These are phyloP conservation scores for Bruguiera hainesii DNA, from an alignment of 441 rosid species.

Conservation along the genomic window DNA sequence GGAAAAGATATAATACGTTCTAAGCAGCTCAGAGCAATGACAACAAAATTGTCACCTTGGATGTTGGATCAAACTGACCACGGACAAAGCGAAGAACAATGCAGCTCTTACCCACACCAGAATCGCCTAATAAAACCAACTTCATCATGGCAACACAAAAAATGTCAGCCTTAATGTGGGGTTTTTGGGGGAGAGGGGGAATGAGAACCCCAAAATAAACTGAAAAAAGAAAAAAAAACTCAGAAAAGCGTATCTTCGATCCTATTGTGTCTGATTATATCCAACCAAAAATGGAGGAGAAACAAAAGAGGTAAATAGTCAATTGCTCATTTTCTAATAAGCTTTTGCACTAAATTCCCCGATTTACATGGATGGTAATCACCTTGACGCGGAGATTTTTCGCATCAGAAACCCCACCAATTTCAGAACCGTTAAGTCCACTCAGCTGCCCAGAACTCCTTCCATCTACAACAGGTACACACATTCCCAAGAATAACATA, in stretches of 20 bases:
- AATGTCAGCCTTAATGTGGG: conserved; percentile 14
- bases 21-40: conserved; percentile 1
- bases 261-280: too few species aligned
- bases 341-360: background rate
- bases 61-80: conserved; percentile 97
- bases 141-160: conserved; percentile 29
- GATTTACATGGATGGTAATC: background rate
- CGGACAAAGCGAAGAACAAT: conserved; percentile 97
- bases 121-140: conserved; percentile 93
- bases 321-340: background rate
- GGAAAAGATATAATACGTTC: background rate
- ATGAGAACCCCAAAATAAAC: background rate
- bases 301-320: background rate
- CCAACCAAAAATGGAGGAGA: too few species aligned
- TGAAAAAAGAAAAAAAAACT: background rate
- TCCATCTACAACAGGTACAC: conserved; percentile 30
- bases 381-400: conserved; percentile 95
- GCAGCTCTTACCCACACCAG: conserved; percentile 98
- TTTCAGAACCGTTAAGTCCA: conserved; percentile 57
- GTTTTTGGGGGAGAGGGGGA: background rate
- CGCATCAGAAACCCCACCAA: conserved; percentile 47
- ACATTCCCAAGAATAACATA: background rate
- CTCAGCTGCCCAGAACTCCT: conserved; percentile 59
- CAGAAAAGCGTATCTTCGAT: too few species aligned
- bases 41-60: conserved; percentile 51